Percentiles rank a stretch among this genome's conserved stretches.
Conservation (phyloP, 2,329 filamentous ascomycete species). For the Myriosclerotinia scirpicola region DNA sequence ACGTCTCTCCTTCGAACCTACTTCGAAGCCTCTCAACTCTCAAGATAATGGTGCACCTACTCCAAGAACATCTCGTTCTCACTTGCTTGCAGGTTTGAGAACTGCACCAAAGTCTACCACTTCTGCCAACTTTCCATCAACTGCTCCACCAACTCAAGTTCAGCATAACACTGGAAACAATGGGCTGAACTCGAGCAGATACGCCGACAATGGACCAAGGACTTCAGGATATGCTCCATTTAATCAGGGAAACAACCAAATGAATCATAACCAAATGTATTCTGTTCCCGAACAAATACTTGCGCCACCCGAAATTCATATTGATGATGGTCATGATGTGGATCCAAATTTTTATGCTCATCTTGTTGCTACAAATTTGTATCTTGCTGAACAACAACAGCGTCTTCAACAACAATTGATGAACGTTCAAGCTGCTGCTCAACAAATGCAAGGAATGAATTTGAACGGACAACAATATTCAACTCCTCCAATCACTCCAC, state of each 20-base stretch:
- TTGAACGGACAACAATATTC: constrained; percentile 58
- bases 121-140: constrained; percentile 69
- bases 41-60: constrained; percentile 71
- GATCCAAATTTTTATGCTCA: constrained; percentile 87
- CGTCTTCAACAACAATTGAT: constrained; percentile 90
- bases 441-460: constrained; percentile 78
- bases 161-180: constrained; percentile 38
- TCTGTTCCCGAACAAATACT: constrained; percentile 79
- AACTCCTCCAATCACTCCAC: constrained; percentile 52
- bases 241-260: constrained; percentile 42
- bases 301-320: constrained; percentile 76
- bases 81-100: constrained; percentile 87
- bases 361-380: constrained; percentile 86
- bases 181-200: constrained; percentile 38
- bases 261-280: constrained; percentile 61
- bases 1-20: constrained; percentile 75
- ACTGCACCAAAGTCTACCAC: constrained; percentile 86
- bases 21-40: constrained; percentile 63
- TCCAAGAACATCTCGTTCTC: constrained; percentile 90
- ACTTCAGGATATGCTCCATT: constrained; percentile 38
- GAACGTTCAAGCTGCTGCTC: constrained; percentile 76
- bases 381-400: constrained; percentile 92
- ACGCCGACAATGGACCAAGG: constrained; percentile 40
- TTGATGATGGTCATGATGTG: constrained; percentile 69
- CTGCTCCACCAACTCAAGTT: constrained; percentile 59